Percentiles rank a stretch among this genome's conserved stretches.
Evolutionary conservation across 192 early-diverging fungal genomes (phyloP).

Genomic region (Coemansia sp.): DNA sequence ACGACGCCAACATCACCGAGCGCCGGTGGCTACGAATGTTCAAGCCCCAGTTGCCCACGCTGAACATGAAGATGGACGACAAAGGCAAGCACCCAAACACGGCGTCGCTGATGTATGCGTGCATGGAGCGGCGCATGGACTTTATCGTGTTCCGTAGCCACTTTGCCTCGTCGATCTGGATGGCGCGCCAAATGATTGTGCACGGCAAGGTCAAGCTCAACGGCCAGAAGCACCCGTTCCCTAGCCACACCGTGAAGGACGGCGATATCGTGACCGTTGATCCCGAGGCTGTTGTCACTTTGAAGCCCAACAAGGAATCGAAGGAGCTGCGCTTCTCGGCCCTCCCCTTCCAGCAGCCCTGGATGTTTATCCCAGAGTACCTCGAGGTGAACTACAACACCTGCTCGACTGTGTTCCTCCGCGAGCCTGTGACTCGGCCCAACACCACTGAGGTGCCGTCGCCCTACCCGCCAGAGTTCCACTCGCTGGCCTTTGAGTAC

Average conservation of each 20-base stretch:
- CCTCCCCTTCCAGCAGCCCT: conserved; percentile 81
- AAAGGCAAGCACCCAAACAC: conserved; percentile 61
- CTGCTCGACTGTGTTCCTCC: conserved; percentile 85
- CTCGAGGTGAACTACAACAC: conserved; percentile 97
- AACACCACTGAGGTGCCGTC: conserved; percentile 88
- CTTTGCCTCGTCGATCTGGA: conserved; percentile 84
- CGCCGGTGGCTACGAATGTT: conserved; percentile 76
- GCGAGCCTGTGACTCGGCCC: conserved; percentile 85
- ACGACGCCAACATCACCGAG: conserved; percentile 89
- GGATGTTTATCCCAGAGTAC: conserved; percentile 96
- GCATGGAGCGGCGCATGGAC: conserved; percentile 90
- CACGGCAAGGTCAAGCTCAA: conserved; percentile 93
- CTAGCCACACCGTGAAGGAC: conserved; percentile 76
- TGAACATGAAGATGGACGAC: conserved; percentile 52
- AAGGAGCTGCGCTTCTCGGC: conserved; percentile 64
- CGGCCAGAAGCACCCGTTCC: conserved; percentile 73
- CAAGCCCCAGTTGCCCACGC: conserved; percentile 68
- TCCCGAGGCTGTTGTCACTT: conserved; percentile 66
- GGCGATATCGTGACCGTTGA: conserved; percentile 88
- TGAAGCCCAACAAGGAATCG: conserved; percentile 55
- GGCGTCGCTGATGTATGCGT: conserved; percentile 78
- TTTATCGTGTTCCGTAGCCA: conserved; percentile 91
- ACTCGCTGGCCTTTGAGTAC: conserved; percentile 90
- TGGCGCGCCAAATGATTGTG: conserved; percentile 78
- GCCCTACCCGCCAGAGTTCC: conserved; percentile 87